phyloP scores from a whole-genome alignment of 2,329 filamentous ascomycete species.

The Arachnopeziza araneosa region DNA sequence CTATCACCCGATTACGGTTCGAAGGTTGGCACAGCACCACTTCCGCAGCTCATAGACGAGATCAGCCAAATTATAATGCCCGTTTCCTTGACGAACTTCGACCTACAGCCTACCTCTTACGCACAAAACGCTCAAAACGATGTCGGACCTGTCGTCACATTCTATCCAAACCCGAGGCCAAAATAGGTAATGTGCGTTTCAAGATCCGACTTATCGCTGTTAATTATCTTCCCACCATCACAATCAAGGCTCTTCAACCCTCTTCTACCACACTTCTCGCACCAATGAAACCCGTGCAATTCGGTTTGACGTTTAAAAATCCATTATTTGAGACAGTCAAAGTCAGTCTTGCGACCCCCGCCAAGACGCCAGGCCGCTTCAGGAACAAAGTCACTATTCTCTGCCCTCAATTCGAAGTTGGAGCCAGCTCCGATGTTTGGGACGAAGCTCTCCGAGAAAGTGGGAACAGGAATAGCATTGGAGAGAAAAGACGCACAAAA shows the following conservation, averaged over 20 bases:
- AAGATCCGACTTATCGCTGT: constrained; percentile 86
- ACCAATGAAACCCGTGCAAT: constrained; percentile 57
- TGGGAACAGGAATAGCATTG: constrained; percentile 35
- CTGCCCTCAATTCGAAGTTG: constrained; percentile 90
- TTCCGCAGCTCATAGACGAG: constrained; percentile 48
- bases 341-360: constrained; percentile 80
- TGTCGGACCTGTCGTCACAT: constrained; percentile 92
- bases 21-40: constrained; percentile 61
- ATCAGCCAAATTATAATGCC: constrained; percentile 38
- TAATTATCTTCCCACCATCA: constrained; percentile 80
- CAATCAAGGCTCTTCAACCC: constrained; percentile 57
- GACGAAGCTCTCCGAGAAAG: constrained; percentile 67
- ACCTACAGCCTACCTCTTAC: constrained; percentile 75
- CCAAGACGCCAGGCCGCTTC: constrained; percentile 70
- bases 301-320: constrained; percentile 85
- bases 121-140: constrained; percentile 89
- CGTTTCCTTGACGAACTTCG: constrained; percentile 70
- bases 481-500: constrained; percentile 33
- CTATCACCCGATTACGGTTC: constrained; percentile 48
- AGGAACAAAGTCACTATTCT: constrained; percentile 81
- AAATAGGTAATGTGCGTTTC: constrained; percentile 83
- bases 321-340: constrained; percentile 88
- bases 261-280: constrained; percentile 28
- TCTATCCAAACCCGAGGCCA: constrained; percentile 87
- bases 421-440: constrained; percentile 89